A percentile compares a stretch with the other conserved stretches of the same genome.
These are phyloP conservation scores for Syzygium syzygioides DNA, from an alignment of 441 rosid genomes.

Conservation along the genomic window DNA sequence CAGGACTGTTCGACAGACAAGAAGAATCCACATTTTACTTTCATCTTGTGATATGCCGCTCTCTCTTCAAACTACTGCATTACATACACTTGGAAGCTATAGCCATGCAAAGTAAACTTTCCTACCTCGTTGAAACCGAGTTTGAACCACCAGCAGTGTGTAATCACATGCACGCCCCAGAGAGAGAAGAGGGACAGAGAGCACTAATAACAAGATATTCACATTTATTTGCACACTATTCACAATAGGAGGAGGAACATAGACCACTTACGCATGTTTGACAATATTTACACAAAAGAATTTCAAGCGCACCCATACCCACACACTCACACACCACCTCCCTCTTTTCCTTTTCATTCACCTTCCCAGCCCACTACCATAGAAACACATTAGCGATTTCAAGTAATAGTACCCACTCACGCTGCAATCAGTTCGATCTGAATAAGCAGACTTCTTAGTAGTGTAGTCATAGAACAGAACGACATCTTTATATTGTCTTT, in stretches of 20 bases:
- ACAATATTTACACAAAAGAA: conserved; percentile 34
- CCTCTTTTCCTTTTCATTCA: neutral
- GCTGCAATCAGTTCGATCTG: neutral
- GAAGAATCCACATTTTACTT: neutral
- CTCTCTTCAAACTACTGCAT: neutral
- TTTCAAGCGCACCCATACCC: conserved; percentile 7
- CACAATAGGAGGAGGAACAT: neutral
- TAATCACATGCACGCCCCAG: neutral
- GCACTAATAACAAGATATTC: neutral
- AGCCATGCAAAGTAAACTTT: neutral
- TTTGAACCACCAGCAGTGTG: neutral
- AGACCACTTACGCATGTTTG: conserved; percentile 11
- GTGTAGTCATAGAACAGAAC: neutral
- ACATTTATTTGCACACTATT: neutral
- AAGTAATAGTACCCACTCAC: neutral
- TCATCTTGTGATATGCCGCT: neutral
- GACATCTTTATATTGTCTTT: neutral
- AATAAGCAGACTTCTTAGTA: neutral
- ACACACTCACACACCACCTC: neutral
- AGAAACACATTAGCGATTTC: neutral
- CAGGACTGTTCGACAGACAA: neutral
- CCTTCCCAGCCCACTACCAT: neutral
- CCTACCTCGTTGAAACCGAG: neutral
- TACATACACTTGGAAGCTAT: neutral
- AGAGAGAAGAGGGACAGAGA: neutral